Evolutionary conservation across 768 basidiomycete genomes (phyloP).

Genomic region (Russula virescens): DNA sequence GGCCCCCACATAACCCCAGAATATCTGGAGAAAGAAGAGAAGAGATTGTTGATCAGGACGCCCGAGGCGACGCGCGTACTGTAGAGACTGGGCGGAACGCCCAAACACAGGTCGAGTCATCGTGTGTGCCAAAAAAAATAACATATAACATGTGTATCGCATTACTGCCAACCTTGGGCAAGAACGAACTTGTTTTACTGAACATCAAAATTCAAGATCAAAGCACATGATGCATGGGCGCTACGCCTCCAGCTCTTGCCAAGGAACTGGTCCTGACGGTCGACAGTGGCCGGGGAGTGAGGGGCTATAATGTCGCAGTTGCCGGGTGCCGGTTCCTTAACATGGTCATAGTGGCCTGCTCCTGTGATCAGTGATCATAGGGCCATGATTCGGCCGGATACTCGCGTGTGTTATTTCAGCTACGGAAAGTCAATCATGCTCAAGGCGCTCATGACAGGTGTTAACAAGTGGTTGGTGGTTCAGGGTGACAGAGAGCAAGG

Average conservation of each 20-base stretch:
- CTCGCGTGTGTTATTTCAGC: not conserved
- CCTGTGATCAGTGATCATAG: conserved; percentile 13
- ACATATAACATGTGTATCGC: no score
- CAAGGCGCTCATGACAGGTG: not conserved
- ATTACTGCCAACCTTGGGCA: no score
- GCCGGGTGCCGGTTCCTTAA: conserved; percentile 1
- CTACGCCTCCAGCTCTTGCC: conserved; percentile 6
- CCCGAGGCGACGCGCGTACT: no score
- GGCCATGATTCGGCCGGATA: not conserved
- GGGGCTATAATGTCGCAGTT: not conserved
- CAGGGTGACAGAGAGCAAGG: not conserved
- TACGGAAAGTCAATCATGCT: not conserved
- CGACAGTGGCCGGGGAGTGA: not conserved
- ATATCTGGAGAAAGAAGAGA: no score
- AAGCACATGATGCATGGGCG: conserved; percentile 14
- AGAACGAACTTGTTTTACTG: not conserved
- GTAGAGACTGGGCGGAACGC: no score
- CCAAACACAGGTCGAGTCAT: no score
- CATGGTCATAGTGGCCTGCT: conserved; percentile 5
- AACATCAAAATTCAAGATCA: not conserved
- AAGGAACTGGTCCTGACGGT: not conserved
- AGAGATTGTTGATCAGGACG: no score
- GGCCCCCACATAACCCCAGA: no score
- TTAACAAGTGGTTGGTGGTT: not conserved
- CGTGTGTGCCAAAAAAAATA: no score